Evolutionary conservation across 2,329 filamentous ascomycete genomes (phyloP).

Genomic region (Bimuria novae-zelandiae): DNA sequence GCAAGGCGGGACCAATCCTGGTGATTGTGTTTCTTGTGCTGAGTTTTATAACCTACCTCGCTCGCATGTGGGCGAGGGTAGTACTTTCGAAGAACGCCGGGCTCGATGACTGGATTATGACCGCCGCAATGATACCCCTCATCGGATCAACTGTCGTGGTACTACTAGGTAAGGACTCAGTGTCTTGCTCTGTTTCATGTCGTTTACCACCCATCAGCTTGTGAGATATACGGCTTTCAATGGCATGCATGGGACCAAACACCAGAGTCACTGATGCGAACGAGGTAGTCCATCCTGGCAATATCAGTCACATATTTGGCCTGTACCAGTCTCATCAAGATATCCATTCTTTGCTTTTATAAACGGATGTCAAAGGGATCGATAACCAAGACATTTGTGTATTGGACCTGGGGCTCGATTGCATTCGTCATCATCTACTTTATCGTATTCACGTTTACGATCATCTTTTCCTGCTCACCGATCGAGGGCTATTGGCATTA

Average conservation of each 20-base stretch:
- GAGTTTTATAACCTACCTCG: slow-evolving; percentile 47
- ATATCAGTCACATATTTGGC: slow-evolving; percentile 41
- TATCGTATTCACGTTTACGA: slow-evolving; percentile 42
- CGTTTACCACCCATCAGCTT: slow-evolving; percentile 26
- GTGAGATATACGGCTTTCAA: slow-evolving; percentile 36
- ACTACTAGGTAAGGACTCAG: slow-evolving; percentile 28
- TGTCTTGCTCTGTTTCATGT: too few species aligned
- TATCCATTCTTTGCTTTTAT: slow-evolving; percentile 49
- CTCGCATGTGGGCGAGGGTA: slow-evolving; percentile 55
- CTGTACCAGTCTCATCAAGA: slow-evolving; percentile 35
- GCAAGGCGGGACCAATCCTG: slow-evolving; percentile 50
- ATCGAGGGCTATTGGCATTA: slow-evolving; percentile 49
- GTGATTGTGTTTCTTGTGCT: slow-evolving; percentile 48
- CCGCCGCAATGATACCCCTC: slow-evolving; percentile 48
- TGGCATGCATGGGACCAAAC: slow-evolving; percentile 43
- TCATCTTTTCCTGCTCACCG: slow-evolving; percentile 46
- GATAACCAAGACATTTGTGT: slow-evolving; percentile 43
- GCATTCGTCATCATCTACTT: slow-evolving; percentile 46
- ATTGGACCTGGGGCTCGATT: slow-evolving; percentile 45
- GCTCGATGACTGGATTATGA: slow-evolving; percentile 53
- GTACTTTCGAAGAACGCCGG: slow-evolving; percentile 53
- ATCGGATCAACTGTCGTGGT: slow-evolving; percentile 37
- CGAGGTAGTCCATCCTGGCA: slow-evolving; percentile 33
- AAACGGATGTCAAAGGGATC: slow-evolving; percentile 45
- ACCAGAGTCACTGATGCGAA: slow-evolving; percentile 18